Conservation (phyloP, 495 filamentous ascomycete genomes). For the Chaetomium fimeti region DNA sequence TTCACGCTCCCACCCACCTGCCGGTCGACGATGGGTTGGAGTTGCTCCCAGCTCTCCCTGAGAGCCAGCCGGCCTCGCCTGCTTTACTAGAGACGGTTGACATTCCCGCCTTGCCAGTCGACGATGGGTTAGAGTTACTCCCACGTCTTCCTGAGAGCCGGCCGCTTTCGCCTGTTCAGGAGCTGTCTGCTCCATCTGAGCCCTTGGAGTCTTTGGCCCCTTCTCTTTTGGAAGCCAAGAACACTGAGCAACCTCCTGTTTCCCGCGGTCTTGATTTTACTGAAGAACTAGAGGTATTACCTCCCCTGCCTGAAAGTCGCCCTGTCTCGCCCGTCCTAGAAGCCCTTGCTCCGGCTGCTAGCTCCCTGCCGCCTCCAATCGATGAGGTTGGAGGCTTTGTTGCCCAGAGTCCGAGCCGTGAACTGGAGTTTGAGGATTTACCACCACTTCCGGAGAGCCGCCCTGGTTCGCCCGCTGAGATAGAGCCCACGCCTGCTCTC, state of each 20-base stretch:
- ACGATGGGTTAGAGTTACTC: background rate
- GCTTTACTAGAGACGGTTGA: background rate
- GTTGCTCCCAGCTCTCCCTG: conserved; percentile 16
- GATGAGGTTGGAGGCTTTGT: background rate
- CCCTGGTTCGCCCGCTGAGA: conserved; percentile 13
- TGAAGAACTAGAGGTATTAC: background rate
- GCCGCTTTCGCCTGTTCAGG: background rate
- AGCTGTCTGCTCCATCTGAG: background rate
- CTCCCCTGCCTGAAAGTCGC: conserved; percentile 1
- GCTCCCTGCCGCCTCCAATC: background rate
- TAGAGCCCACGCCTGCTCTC: background rate
- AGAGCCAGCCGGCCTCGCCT: conserved; percentile 14
- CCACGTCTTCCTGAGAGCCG: conserved; percentile 18
- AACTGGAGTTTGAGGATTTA: conserved; percentile 14
- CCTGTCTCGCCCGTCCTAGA: background rate
- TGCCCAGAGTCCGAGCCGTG: background rate
- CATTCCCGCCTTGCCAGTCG: background rate
- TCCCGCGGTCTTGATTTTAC: background rate
- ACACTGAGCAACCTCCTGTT: conserved; percentile 1
- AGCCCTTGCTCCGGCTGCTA: background rate
- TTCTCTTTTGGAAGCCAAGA: background rate
- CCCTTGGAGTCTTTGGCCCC: background rate
- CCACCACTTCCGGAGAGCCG: conserved; percentile 25
- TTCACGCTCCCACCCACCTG: background rate
- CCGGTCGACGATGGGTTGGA: conserved; percentile 6